phyloP scores from a whole-genome alignment of 1,139 yeast genomes.

The Kurtzmaniella quercitrusa region DNA sequence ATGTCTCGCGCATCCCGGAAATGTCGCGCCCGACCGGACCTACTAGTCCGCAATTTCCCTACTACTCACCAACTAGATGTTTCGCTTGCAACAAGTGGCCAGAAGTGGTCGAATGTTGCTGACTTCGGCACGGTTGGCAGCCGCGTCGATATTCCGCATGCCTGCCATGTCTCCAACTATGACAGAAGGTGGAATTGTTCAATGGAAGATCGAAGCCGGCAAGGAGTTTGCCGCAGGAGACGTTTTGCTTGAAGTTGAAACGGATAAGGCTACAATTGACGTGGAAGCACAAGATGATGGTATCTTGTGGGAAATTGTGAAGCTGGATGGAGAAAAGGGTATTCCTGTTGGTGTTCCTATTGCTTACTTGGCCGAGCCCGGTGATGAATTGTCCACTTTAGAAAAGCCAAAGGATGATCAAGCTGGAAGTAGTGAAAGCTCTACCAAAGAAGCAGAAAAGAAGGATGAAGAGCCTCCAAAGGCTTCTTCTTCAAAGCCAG shows the following conservation, averaged over 20 bases:
- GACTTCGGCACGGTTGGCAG: conserved; percentile 18
- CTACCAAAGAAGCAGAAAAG: conserved; percentile 14
- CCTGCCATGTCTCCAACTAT: conserved; percentile 99
- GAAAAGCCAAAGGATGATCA: conserved; percentile 50
- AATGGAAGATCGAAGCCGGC: conserved; percentile 87
- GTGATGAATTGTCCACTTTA: conserved; percentile 68
- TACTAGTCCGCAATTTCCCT: conserved; percentile 6
- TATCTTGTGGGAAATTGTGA: conserved; percentile 71
- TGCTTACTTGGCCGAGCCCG: conserved; percentile 84
- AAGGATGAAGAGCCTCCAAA: conserved; percentile 10
- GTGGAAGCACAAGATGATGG: conserved; percentile 96
- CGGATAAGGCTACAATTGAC: conserved; percentile 90
- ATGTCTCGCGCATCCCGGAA: conserved; percentile 6
- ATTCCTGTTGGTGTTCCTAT: conserved; percentile 86
- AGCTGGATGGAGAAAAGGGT: conserved; percentile 68
- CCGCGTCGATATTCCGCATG: conserved; percentile 72
- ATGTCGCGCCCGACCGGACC: conserved; percentile 11
- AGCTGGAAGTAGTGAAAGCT: conserved; percentile 6
- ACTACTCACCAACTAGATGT: not conserved
- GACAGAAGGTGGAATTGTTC: conserved; percentile 96
- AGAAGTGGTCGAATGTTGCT: not conserved
- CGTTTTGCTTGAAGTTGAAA: conserved; percentile 81
- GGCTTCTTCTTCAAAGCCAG: conserved; percentile 10
- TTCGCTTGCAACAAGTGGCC: not conserved
- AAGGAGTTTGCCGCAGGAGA: conserved; percentile 80